Conservation (phyloP, 202 grass and related monocot genomes). For the Carex sylvatica region DNA sequence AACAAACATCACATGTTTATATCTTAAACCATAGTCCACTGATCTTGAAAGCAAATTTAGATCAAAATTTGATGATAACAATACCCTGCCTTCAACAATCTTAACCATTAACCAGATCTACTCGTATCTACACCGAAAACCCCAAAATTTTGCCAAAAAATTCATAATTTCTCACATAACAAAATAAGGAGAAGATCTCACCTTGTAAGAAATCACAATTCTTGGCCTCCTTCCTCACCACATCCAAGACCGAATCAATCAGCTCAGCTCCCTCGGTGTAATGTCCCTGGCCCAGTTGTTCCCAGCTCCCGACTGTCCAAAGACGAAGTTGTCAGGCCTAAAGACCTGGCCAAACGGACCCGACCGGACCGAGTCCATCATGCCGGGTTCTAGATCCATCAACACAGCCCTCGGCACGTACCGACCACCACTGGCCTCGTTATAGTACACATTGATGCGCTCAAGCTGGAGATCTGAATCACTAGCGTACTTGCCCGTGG, state of each 20-base stretch:
- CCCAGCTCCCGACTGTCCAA: no score
- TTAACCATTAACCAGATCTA: conserved; percentile 43
- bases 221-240: conserved; percentile 94
- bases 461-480: conserved; percentile 90
- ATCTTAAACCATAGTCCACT: background rate
- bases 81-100: background rate
- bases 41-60: background rate
- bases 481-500: conserved; percentile 61
- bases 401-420: conserved; percentile 71
- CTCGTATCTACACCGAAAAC: background rate
- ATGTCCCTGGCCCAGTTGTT: no score
- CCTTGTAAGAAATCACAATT: conserved; percentile 82
- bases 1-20: background rate
- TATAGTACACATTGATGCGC: conserved; percentile 98
- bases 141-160: conserved; percentile 15
- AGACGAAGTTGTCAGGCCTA: no score
- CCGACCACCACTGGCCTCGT: conserved; percentile 74
- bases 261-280: no score
- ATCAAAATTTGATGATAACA: background rate
- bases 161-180: background rate
- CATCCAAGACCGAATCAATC: no score
- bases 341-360: no score
- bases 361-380: no score
- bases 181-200: conserved; percentile 2
- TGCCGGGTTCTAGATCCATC: no score